phyloP scores from a whole-genome alignment of 2,329 filamentous ascomycete species.

The Cordyceps pruinosa region DNA sequence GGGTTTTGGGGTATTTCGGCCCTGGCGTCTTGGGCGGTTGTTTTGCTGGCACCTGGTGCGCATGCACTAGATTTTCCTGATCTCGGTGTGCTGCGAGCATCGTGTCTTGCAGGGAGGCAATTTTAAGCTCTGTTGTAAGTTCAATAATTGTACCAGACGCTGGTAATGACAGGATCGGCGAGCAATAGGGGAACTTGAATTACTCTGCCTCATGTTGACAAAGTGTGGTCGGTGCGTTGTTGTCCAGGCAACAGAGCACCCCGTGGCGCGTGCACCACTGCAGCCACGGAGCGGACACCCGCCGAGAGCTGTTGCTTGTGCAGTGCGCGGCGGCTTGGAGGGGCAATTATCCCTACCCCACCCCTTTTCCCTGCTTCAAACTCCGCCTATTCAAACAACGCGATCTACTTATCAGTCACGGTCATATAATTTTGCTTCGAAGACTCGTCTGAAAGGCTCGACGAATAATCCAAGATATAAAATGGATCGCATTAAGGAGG shows the following conservation, averaged over 20 bases:
- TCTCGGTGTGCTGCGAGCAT: slow-evolving; percentile 77
- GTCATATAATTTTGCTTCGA: neutral
- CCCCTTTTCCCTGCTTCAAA: slow-evolving; percentile 13
- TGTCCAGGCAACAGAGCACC: slow-evolving; percentile 9
- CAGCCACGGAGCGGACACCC: slow-evolving; percentile 1
- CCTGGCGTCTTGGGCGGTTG: slow-evolving; percentile 77
- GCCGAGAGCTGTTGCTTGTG: slow-evolving; percentile 1
- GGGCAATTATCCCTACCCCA: slow-evolving; percentile 15
- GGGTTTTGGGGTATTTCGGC: slow-evolving; percentile 71
- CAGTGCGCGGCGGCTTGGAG: slow-evolving; percentile 10
- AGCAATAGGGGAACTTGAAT: neutral
- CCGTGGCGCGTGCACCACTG: slow-evolving; percentile 7
- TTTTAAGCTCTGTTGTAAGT: neutral
- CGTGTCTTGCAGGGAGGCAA: neutral
- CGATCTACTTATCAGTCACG: slow-evolving; percentile 10
- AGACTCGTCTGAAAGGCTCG: slow-evolving; percentile 12
- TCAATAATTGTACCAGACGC: neutral
- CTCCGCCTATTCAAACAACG: slow-evolving; percentile 13
- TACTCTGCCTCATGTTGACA: neutral
- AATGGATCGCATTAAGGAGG: slow-evolving; percentile 90
- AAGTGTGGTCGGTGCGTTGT: slow-evolving; percentile 7
- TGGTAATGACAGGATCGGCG: neutral
- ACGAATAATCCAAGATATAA: slow-evolving; percentile 25
- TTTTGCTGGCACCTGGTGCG: slow-evolving; percentile 67
- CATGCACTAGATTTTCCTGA: slow-evolving; percentile 80